Evolutionary conservation across 208 protist species (phyloP), one percentile per base, ranked within the genome.

Genomic region (Crithidia sp.): DNA sequence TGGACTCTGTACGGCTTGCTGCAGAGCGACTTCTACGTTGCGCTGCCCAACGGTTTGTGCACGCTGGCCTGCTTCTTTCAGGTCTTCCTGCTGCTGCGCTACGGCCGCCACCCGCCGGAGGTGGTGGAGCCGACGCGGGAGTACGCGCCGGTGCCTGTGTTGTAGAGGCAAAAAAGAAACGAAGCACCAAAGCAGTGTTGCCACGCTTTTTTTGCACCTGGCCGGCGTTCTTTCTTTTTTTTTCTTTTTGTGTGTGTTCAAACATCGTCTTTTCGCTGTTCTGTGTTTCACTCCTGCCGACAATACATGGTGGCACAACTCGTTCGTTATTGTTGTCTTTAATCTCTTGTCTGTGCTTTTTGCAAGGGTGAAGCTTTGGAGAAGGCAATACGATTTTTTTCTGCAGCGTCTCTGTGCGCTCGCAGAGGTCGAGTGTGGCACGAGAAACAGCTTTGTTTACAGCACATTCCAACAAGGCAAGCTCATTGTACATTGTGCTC

Each of bases 1-100:
- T 92, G 87, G 84, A 84, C 79, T 6, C 37, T 87, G 57, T 89
- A 92, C 61, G 87, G 84, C 39, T 44, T 92, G 28, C 59, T 89
- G 52, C 74, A 28, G 28, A 19, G 36, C n/a, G 84, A 92, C 62
- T 54, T 77, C 58, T 89, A 79, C 61, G 83, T 91, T 53, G 67
- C 65, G 36, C 53, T 85, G 39, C 83, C 87, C 17, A 86, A 89
- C 74, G 53, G 61, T 5, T 68, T 89, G 14, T 86, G 87, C 63
- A 81, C 80, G 41, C 12, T 82, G 10, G 77, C 84, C 4, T 89
- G 81, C 63, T 65, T 86, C 43, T 89, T 91, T 39, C 87, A 89
- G 71, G 50, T 86, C 9, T 81, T 70, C 55, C 74, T 91, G 16
- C 66, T 91, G 12, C 1, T 91, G 13, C 73, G 78, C 45, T 89